A percentile compares a stretch with the other conserved stretches of the same genome.
Evolutionary conservation across 768 basidiomycete species (phyloP).

Genomic region (Crucibulum laeve): DNA sequence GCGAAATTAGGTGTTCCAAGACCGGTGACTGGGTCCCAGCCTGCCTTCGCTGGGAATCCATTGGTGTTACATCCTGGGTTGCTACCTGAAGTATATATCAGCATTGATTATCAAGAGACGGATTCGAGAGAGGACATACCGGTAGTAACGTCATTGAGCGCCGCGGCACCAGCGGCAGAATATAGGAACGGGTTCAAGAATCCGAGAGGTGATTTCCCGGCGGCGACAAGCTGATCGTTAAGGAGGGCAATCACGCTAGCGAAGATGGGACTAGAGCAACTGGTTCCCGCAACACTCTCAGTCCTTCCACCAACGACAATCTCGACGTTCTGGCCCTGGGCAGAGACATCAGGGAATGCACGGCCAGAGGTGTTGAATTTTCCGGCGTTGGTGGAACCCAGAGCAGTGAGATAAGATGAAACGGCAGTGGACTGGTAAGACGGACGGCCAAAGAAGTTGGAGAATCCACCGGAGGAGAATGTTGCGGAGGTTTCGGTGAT

Average conservation of each 20-base stretch:
- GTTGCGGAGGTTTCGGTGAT: constrained; percentile 36
- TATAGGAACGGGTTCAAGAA: constrained; percentile 20
- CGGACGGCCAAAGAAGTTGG: constrained; percentile 29
- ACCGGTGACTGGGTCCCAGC: constrained; percentile 22
- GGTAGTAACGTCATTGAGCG: constrained; percentile 5
- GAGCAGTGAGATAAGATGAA: constrained; percentile 15
- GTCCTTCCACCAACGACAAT: constrained; percentile 27
- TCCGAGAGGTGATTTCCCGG: constrained; percentile 31
- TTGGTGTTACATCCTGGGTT: constrained; percentile 20
- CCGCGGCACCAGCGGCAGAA: not conserved
- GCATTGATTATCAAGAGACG: constrained; percentile 26
- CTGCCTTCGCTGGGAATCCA: constrained; percentile 15
- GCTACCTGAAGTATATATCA: constrained; percentile 22
- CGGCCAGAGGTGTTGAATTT: constrained; percentile 35
- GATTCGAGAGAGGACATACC: constrained; percentile 27
- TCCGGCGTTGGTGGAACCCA: constrained; percentile 31
- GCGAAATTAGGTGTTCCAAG: constrained; percentile 20
- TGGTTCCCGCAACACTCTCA: constrained; percentile 25
- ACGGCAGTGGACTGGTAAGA: constrained; percentile 22
- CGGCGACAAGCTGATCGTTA: constrained; percentile 38
- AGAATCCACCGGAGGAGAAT: constrained; percentile 55
- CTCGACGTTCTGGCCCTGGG: constrained; percentile 13
- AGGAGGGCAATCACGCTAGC: constrained; percentile 42
- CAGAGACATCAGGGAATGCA: constrained; percentile 19
- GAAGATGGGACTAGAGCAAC: constrained; percentile 18